Conservation (phyloP, 1,284 basidiomycete species). For the Neotropicomus parvogracilis region DNA sequence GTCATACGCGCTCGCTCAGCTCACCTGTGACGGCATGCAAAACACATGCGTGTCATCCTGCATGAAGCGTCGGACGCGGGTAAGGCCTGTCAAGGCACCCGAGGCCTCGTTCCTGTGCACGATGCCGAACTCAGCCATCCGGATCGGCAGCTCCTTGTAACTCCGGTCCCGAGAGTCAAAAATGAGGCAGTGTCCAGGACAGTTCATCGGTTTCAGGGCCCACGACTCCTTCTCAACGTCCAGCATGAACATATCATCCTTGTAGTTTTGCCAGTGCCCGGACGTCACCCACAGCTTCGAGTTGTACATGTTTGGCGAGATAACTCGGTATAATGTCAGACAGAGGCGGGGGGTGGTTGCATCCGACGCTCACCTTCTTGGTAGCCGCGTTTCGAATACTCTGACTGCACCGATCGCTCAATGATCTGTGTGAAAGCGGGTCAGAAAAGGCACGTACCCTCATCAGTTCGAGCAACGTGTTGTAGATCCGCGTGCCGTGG, state of each 20-base stretch:
- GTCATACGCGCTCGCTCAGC: conserved; percentile 28
- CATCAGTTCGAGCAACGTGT: conserved; percentile 88
- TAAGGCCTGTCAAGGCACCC: conserved; percentile 87
- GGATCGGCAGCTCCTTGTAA: conserved; percentile 94
- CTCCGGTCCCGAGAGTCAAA: conserved; percentile 93
- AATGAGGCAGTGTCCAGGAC: conserved; percentile 95
- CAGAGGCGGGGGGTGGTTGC: neutral
- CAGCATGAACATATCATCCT: conserved; percentile 95
- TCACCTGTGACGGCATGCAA: conserved; percentile 90
- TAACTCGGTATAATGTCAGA: conserved; percentile 53
- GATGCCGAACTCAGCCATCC: conserved; percentile 79
- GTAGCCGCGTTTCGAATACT: conserved; percentile 86
- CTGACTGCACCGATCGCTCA: conserved; percentile 43
- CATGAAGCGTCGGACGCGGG: conserved; percentile 91
- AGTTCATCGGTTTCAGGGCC: conserved; percentile 99
- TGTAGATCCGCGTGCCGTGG: conserved; percentile 87
- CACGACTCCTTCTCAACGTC: conserved; percentile 95
- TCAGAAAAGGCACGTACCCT: conserved; percentile 52
- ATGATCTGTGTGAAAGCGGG: neutral
- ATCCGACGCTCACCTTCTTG: conserved; percentile 59
- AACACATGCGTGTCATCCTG: conserved; percentile 98
- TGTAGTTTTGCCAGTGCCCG: conserved; percentile 97
- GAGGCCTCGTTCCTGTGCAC: conserved; percentile 97
- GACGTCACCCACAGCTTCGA: conserved; percentile 98
- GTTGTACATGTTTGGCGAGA: conserved; percentile 98